Evolutionary conservation across 2,329 filamentous ascomycete genomes (phyloP), one percentile per base, ranked within the genome.

Genomic region (Pestalotiopsis sp.): DNA sequence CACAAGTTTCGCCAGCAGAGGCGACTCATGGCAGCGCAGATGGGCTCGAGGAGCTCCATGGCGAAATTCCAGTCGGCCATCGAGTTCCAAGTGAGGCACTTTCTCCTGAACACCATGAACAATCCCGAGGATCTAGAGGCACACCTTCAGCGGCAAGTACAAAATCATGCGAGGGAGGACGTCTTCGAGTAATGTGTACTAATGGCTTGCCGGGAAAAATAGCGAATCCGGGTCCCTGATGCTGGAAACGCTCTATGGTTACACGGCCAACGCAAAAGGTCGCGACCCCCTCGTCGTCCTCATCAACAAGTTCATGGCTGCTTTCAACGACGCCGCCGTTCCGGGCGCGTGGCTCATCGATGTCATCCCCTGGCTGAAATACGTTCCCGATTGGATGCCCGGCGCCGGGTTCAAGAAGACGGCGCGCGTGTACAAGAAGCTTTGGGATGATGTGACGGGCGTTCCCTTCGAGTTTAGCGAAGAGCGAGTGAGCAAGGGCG

Each of bases 31-130:
- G 76, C 79, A 31, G 78, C 79, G n/a, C 77, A 82, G 13, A 76
- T 88, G 5, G 85, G 86, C 0, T 81, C 83, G 0, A 82, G 82
- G 45, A 67, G 71, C 0, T 71, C 77, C 0, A 78, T 82, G 0
- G 69, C 79, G 1, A 79, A 81, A 23, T 86, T 83, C 68, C 75
- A 83, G 45, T 39, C 68, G 0, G 45, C 84, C 0, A 83, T 86
- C 68, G 82, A 87, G 57, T 73, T 75, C 1, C 85, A 87, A 68
- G 78, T 78, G 2, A 76, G 78, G 1, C 80, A 81, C 2, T 84
- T 86, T 57, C 74, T 87, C 12, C 74, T 83, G 31, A 80, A 81
- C 11, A 70, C 84, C 0, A 73, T 84, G 20, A 73, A 82, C 0
- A 75, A 80, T 0, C 84, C 82, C 0, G 72, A 80, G 2, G 71